A percentile compares a stretch with the other conserved stretches of the same genome.
Evolutionary conservation across 2,329 filamentous ascomycete species (phyloP).

Genomic region (Fusarium annulatum): DNA sequence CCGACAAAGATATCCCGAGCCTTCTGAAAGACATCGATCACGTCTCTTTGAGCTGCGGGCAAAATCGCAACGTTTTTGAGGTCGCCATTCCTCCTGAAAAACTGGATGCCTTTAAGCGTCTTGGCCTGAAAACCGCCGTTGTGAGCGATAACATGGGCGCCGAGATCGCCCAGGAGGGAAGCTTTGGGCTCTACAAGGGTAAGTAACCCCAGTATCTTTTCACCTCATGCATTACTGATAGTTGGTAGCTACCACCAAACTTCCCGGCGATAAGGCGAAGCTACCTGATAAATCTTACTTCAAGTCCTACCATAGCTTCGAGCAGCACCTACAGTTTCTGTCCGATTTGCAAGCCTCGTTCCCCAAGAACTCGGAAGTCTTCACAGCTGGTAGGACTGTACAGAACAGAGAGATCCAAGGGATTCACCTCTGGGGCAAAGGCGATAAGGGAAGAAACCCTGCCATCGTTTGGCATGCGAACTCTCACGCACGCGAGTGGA

Average conservation of each 20-base stretch:
- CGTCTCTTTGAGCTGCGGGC: constrained; percentile 43
- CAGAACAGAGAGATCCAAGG: constrained; percentile 68
- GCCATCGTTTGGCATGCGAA: constrained; percentile 68
- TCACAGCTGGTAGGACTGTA: constrained; percentile 60
- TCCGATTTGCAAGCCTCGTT: constrained; percentile 57
- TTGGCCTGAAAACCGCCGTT: constrained; percentile 39
- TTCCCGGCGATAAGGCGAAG: neutral
- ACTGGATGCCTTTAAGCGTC: constrained; percentile 34
- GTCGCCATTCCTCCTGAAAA: constrained; percentile 43
- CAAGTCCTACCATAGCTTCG: constrained; percentile 63
- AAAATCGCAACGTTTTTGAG: constrained; percentile 36
- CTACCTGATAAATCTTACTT: constrained; percentile 56
- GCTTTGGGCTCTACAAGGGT: constrained; percentile 31
- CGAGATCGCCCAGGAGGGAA: constrained; percentile 41
- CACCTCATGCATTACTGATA: rapidly evolving
- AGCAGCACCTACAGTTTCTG: constrained; percentile 62
- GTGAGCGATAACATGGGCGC: constrained; percentile 41
- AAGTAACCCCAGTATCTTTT: rapidly evolving
- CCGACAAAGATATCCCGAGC: constrained; percentile 23
- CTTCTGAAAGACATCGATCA: constrained; percentile 34
- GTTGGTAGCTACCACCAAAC: neutral
- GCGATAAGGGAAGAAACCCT: constrained; percentile 58
- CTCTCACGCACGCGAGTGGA: constrained; percentile 71
- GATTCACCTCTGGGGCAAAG: constrained; percentile 64
- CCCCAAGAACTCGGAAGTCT: constrained; percentile 59